phyloP scores from a whole-genome alignment of 306 rosid genomes.

The Casuarina glauca region DNA sequence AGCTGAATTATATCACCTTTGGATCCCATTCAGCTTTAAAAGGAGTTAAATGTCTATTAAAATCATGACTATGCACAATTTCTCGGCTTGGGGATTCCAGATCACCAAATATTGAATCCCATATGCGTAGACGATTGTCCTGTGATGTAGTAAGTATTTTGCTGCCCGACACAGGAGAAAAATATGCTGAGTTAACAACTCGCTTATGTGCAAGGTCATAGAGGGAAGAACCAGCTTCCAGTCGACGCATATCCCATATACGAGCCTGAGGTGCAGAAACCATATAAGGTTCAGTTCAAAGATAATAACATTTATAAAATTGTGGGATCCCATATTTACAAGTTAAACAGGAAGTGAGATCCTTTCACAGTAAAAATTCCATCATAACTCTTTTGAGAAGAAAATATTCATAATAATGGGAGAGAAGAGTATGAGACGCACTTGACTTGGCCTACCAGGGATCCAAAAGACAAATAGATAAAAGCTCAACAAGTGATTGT shows the following conservation, averaged over 20 bases:
- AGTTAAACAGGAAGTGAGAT: background rate
- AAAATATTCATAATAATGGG: background rate
- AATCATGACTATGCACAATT: conserved; percentile 95
- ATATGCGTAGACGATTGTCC: conserved; percentile 86
- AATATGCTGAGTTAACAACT: conserved; percentile 91
- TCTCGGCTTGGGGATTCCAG: conserved; percentile 92
- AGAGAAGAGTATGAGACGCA: background rate
- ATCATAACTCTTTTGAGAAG: background rate
- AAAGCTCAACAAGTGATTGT: background rate
- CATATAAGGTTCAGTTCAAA: conserved; percentile 15
- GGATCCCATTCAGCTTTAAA: conserved; percentile 99
- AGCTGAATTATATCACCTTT: conserved; percentile 50
- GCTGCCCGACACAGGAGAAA: conserved; percentile 75
- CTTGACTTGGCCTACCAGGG: background rate
- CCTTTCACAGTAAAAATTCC: background rate
- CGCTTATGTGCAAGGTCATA: conserved; percentile 65
- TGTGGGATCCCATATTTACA: background rate
- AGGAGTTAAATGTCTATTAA: conserved; percentile 85
- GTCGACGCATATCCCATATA: conserved; percentile 81
- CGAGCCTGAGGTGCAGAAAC: conserved; percentile 66
- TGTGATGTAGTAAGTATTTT: conserved; percentile 88
- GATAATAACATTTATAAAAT: background rate
- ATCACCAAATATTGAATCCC: conserved; percentile 88
- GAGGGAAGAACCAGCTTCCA: conserved; percentile 67
- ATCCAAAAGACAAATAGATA: background rate